Evolutionary conservation across 1,284 basidiomycete genomes (phyloP).

Genomic region (Moesziomyces sp.): DNA sequence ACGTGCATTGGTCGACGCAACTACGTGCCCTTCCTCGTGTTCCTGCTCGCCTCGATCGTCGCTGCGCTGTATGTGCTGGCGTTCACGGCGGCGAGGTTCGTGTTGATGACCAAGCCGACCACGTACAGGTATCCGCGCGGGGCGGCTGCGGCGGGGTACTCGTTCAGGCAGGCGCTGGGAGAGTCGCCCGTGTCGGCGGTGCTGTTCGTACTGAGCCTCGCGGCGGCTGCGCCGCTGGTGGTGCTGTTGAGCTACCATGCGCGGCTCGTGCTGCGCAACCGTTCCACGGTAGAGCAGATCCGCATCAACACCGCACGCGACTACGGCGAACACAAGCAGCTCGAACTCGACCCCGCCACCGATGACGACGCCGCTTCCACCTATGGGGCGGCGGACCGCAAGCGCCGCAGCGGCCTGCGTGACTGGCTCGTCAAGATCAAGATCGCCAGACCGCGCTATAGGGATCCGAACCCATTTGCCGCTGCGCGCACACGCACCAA

Average conservation of each 20-base stretch:
- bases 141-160: conserved; percentile 31
- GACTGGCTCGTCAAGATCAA: conserved; percentile 22
- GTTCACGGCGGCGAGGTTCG: conserved; percentile 41
- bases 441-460: conserved; percentile 17
- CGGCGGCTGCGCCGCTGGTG: conserved; percentile 41
- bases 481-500: conserved; percentile 22
- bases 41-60: conserved; percentile 47
- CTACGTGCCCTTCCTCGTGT: conserved; percentile 65
- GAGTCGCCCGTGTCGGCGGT: conserved; percentile 55
- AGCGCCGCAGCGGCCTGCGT: neutral
- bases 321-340: conserved; percentile 50
- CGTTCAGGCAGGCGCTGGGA: conserved; percentile 49
- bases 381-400: conserved; percentile 13
- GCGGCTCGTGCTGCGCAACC: conserved; percentile 56
- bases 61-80: conserved; percentile 28
- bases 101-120: conserved; percentile 36
- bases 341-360: conserved; percentile 13
- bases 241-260: conserved; percentile 61
- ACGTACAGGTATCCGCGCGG: conserved; percentile 26
- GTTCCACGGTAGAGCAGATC: conserved; percentile 66
- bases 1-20: conserved; percentile 66
- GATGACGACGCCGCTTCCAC: conserved; percentile 14
- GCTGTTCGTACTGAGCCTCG: conserved; percentile 53
- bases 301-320: conserved; percentile 54
- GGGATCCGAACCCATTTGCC: conserved; percentile 59